These are phyloP conservation scores for Coniochaeta ligniaria DNA, from an alignment of 2,329 filamentous ascomycete genomes.

Conservation along the genomic window DNA sequence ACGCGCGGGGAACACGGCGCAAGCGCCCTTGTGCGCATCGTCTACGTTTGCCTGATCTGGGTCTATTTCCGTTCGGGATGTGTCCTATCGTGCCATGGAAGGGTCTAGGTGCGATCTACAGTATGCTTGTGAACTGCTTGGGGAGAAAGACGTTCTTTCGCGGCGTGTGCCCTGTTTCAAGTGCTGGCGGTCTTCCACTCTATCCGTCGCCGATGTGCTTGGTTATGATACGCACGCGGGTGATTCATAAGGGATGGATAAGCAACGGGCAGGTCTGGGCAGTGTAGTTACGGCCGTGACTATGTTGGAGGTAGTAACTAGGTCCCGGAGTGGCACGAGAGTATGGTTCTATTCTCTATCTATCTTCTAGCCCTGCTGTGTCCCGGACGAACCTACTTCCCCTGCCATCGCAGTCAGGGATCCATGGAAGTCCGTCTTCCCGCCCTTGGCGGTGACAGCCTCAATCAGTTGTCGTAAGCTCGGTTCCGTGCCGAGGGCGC, in stretches of 20 bases:
- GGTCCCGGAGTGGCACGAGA: background rate
- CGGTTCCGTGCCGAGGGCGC: background rate
- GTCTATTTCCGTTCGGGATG: background rate
- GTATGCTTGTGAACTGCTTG: background rate
- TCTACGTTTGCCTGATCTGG: conserved; percentile 2
- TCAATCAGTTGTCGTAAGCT: background rate
- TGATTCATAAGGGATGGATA: background rate
- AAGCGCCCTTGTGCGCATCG: background rate
- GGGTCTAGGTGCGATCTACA: background rate
- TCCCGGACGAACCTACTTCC: background rate
- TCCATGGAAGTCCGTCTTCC: background rate
- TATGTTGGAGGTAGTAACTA: background rate
- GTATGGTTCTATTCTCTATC: background rate
- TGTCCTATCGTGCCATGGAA: background rate
- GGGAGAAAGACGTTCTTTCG: background rate
- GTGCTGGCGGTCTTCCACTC: background rate
- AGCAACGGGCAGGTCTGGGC: background rate
- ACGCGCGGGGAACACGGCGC: background rate
- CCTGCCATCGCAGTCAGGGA: background rate
- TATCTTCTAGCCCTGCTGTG: background rate
- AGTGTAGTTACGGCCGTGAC: background rate
- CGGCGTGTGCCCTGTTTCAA: background rate
- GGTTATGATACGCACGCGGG: background rate
- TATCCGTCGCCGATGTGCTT: background rate
- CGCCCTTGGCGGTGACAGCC: background rate